These are phyloP conservation scores for Pestalotiopsis sp. DNA, from an alignment of 2,329 filamentous ascomycete species.

Conservation along the genomic window DNA sequence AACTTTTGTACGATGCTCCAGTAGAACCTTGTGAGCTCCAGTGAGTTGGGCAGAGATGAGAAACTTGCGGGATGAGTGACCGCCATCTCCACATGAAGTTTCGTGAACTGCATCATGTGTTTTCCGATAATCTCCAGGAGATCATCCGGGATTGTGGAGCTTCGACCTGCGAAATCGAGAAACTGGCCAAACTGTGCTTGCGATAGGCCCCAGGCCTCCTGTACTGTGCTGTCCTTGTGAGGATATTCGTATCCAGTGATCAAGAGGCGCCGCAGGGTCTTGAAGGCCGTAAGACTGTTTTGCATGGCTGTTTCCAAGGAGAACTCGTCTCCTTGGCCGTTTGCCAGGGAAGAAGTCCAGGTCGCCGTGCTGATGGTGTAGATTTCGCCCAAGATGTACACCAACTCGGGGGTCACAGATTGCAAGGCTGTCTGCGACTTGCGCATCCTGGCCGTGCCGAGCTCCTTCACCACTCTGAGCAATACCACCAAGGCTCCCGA, in stretches of 20 bases:
- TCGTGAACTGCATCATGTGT: slow-evolving; percentile 86
- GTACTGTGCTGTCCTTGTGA: slow-evolving; percentile 73
- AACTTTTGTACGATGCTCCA: slow-evolving; percentile 81
- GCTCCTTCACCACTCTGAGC: slow-evolving; percentile 85
- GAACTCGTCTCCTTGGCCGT: slow-evolving; percentile 57
- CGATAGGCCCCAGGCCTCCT: slow-evolving; percentile 78
- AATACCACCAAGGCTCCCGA: slow-evolving; percentile 74
- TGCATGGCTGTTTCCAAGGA: slow-evolving; percentile 65
- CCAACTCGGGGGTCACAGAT: slow-evolving; percentile 76
- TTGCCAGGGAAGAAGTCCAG: slow-evolving; percentile 65
- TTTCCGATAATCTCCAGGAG: slow-evolving; percentile 72
- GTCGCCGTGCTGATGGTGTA: slow-evolving; percentile 72
- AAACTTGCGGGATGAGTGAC: slow-evolving; percentile 79
- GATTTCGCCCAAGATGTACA: slow-evolving; percentile 76
- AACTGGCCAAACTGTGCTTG: slow-evolving; percentile 78
- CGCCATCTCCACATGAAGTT: slow-evolving; percentile 87
- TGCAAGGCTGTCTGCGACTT: slow-evolving; percentile 76
- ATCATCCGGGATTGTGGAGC: slow-evolving; percentile 51
- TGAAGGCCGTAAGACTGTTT: slow-evolving; percentile 77
- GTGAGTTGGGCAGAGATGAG: slow-evolving; percentile 74
- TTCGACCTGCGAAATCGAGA: slow-evolving; percentile 60
- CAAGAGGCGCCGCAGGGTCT: slow-evolving; percentile 76
- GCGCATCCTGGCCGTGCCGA: slow-evolving; percentile 76
- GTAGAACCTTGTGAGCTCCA: slow-evolving; percentile 77
- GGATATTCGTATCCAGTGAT: slow-evolving; percentile 83